Base-by-base conservation (phyloP, 495 filamentous ascomycete species). In the Penicillium roqueforti region DNA sequence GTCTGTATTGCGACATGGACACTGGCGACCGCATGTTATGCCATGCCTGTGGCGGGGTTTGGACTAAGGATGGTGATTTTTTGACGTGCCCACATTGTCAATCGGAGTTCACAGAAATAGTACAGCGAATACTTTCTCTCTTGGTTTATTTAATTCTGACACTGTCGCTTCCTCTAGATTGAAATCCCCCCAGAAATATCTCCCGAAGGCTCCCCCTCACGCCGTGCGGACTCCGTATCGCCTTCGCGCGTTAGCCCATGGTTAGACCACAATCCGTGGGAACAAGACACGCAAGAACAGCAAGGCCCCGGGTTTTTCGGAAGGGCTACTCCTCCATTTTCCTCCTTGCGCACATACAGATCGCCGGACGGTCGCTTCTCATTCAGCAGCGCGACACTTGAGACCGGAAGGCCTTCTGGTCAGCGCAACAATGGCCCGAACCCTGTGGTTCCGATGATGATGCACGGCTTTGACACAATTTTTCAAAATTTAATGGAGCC, bases 61-160 rank as follows among this genome's bases (percentile, higher is more conserved):
- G 89, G 90, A 85, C 82, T 54, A 75, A 80, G 48, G 81, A 88
- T 60, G 78, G 87, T 56, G 81, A 78, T 56, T 81, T 78, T 31
- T 68, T 95, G 46, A 68, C 66, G 11, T 98, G 93, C 57, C 91
- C 92, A n/a, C 62, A 70, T 7, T 98, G 93, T 63, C 54, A 76
- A 11, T 80, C 82, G n/a, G 88, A 95, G 6, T 84, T 88, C 65
- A 87, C 82, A 6, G 90, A 98, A 72, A 92, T 96, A 54, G 92
- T 75, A 66, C 29, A 68, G 60, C 20, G 11, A 18, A 41, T 51
- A 11, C 18, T 44, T 41, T 44, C 26, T 3, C n/a, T 25, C 6
- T 38, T 19, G 16, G 25, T 22, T 32, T 77, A 73, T 62, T 68
- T 4, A 19, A 50, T 51, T 20, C 19, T 25, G 5, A 25, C 10